Base-by-base conservation (phyloP, 2,329 filamentous ascomycete species). In the Sclerotinia subarctica region DNA sequence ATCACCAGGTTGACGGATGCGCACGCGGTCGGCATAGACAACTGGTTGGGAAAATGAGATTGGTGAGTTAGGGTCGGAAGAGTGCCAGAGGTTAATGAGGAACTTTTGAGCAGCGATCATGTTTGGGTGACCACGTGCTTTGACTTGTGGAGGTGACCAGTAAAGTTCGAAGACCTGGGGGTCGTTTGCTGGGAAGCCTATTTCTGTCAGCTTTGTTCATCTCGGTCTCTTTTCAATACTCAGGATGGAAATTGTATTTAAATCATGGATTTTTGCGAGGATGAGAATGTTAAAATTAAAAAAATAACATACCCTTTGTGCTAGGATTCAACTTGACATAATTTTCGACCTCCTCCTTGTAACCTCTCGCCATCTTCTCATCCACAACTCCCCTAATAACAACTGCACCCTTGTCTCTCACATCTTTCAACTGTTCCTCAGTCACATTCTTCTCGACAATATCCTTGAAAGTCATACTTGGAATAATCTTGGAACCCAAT, bases 161-260 rank as follows among this genome's bases (percentile, higher is more conserved):
- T 93, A 93, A 1, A 93, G 80, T 76, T 93, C 90, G 74, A 86
- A 92, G 7, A 93, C 90, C 56, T 90, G 87, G 0, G 89, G 90
- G 53, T 88, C 83, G 57, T 89, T 80, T 0, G 83, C 78, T 0
- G 90, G 91, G 70, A 91, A 93, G 2, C 87, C 65, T 67, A 21
- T 24, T 5, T 38, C n/a, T 52, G 56, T 38, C 21, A 60, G 51
- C 3, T 44, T 17, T 15, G 5, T 29, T 19, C 2, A 11, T n/a
- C 7, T 17, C 5, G 15, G 11, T 11, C 13, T n/a, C 1, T 13
- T 60, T 26, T 56, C 13, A 19, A 58, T 35, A 17, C 1, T 5
- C n/a, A 2, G 5, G 29, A 3, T 10, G 6, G 13, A 13, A 2
- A 29, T 3, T 29, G 15, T 6, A 11, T 17, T 10, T 1, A 6